Evolutionary conservation across 2,329 filamentous ascomycete genomes (phyloP), one percentile per base, ranked within the genome.

Genomic region (Cercospora sojina): DNA sequence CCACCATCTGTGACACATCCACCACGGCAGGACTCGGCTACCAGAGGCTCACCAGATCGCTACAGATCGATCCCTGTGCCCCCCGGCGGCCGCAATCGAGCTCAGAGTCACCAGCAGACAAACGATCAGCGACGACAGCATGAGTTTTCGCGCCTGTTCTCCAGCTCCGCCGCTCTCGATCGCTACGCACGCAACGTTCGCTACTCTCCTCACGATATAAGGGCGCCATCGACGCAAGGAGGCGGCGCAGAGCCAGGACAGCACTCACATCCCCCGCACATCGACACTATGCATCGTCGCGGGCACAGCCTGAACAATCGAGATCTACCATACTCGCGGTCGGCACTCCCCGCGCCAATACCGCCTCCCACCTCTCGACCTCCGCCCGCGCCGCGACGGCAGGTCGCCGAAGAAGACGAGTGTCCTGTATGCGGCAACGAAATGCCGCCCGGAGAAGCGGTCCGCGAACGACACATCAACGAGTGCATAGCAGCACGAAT

Each of bases 341-440:
- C 38, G 4, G 25, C 38, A 16, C 55, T 56, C 16, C 38, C 63
- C 13, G 47, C 32, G 8, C 43, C 59, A 12, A 31, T 35, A 10
- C 64, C 35, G n/a, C 38, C 51, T 13, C n/a, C 31, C 9, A 9
- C 29, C 12, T 53, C 59, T n/a, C 23, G 25, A 18, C 31, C 51
- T 3, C 62, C 61, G 13, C 56, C 55, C 27, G 56, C 53, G 60
- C 66, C 71, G 1, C 67, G 74, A 12, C 70, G 74, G 5, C 67
- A 76, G 66, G 76, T 83, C 12, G 71, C 76, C 1, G 91, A 93
- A 75, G 91, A 93, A 74, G 91, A 93, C 74, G 89, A 92, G 73
- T 94, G 91, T 68, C 91, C 91, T 0, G 85, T 93, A 53, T 94
- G 91, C 72, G 90, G 91, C 73, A 79, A 82, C 41, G 90, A 92